phyloP scores from a whole-genome alignment of 257 asterid genomes.

The Knoxia roxburghii region DNA sequence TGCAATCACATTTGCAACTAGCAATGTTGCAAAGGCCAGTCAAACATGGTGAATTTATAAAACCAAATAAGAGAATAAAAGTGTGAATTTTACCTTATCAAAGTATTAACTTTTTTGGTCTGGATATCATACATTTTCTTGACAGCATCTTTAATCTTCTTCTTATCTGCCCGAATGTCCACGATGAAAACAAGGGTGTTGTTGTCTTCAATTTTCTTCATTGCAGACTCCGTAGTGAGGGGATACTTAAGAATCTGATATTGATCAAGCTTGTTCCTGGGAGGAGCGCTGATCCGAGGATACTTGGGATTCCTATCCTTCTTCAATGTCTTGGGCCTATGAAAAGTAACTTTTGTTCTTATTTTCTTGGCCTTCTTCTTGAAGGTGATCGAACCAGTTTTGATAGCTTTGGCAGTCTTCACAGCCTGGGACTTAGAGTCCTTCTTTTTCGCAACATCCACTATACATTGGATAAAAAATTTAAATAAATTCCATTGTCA shows the following conservation, averaged over 20 bases:
- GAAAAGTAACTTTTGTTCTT: constrained; percentile 34
- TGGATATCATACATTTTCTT: constrained; percentile 37
- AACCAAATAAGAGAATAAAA: not conserved
- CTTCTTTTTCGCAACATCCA: constrained; percentile 15
- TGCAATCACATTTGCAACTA: not conserved
- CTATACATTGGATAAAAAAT: not conserved
- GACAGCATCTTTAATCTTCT: constrained; percentile 35
- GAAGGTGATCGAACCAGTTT: constrained; percentile 25
- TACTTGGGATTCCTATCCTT: constrained; percentile 31
- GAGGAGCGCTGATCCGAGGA: constrained; percentile 34
- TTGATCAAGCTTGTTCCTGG: constrained; percentile 32
- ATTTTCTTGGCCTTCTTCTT: constrained; percentile 30
- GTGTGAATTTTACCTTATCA: constrained; percentile 23
- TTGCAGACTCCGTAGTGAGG: constrained; percentile 36
- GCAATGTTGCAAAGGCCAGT: not conserved
- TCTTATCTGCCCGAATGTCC: constrained; percentile 34
- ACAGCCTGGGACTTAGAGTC: constrained; percentile 33
- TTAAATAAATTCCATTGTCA: not conserved
- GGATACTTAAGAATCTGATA: constrained; percentile 35
- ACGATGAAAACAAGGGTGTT: constrained; percentile 36
- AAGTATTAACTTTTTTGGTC: constrained; percentile 36
- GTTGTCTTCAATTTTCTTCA: constrained; percentile 39
- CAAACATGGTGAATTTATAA: not conserved
- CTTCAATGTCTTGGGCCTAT: constrained; percentile 32
- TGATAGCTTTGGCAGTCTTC: constrained; percentile 34